These are phyloP conservation scores for Hordeum pubiflorum DNA, from an alignment of 202 grass and related monocot genomes.

Conservation along the genomic window DNA sequence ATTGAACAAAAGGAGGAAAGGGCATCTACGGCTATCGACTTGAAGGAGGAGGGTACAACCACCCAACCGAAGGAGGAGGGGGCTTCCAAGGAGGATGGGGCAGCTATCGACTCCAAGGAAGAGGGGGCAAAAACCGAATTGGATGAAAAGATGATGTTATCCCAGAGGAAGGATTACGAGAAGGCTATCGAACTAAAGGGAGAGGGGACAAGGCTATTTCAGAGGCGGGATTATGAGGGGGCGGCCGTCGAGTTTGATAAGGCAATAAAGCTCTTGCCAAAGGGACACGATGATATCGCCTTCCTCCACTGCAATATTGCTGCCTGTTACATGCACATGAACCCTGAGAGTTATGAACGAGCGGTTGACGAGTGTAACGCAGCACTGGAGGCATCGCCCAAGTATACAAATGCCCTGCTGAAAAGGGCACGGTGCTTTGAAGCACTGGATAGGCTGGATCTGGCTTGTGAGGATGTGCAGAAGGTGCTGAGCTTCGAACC, in stretches of 20 bases:
- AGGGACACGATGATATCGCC: slow-evolving; percentile 51
- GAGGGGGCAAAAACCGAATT: background rate
- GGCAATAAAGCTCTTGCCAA: slow-evolving; percentile 60
- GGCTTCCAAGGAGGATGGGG: background rate
- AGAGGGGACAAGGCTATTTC: slow-evolving; percentile 71
- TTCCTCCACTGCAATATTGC: slow-evolving; percentile 71
- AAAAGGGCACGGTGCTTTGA: slow-evolving; percentile 82
- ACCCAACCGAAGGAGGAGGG: background rate
- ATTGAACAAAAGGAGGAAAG: background rate
- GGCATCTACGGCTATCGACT: background rate
- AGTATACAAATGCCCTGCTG: slow-evolving; percentile 64
- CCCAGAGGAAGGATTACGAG: background rate
- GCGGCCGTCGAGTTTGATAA: slow-evolving; percentile 64
- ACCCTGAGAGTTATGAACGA: slow-evolving; percentile 51
- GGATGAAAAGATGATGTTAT: background rate
- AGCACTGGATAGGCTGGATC: slow-evolving; percentile 61
- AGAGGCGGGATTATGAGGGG: slow-evolving; percentile 66
- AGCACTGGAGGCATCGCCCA: slow-evolving; percentile 59
- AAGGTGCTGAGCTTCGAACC: slow-evolving; percentile 57
- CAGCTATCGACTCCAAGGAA: background rate
- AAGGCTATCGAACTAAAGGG: slow-evolving; percentile 50
- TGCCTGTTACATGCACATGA: slow-evolving; percentile 87
- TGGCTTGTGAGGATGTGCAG: slow-evolving; percentile 54
- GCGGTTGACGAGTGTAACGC: slow-evolving; percentile 68
- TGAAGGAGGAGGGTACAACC: slow-evolving; percentile 1